Percentiles rank a stretch among this genome's conserved stretches.
These are phyloP conservation scores for Cystofilobasidium bisporidii DNA, from an alignment of 768 basidiomycete species.

Conservation along the genomic window DNA sequence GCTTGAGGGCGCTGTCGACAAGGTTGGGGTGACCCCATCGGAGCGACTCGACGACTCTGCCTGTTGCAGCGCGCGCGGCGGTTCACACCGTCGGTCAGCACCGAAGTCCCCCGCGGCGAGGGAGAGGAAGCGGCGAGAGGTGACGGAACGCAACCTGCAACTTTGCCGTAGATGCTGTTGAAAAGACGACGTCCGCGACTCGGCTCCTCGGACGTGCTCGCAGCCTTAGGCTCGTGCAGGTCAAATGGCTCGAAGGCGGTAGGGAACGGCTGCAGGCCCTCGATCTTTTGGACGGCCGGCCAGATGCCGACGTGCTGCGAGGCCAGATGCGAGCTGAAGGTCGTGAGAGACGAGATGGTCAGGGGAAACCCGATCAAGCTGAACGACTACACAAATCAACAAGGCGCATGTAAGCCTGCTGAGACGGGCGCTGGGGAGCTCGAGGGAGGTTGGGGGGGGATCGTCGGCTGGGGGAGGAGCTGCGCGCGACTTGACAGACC, in stretches of 20 bases:
- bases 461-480: neutral
- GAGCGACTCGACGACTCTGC: slow-evolving; percentile 13
- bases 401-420: neutral
- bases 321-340: slow-evolving; percentile 22
- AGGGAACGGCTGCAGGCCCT: slow-evolving; percentile 15
- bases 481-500: neutral
- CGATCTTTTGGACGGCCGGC: slow-evolving; percentile 5
- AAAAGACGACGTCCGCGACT: slow-evolving; percentile 11
- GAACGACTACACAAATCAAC: neutral
- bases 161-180: slow-evolving; percentile 25
- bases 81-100: too few species aligned
- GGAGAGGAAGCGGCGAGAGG: too few species aligned
- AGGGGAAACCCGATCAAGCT: slow-evolving; percentile 16
- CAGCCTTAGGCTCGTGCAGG: neutral
- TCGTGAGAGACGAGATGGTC: slow-evolving; percentile 16
- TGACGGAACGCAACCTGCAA: neutral
- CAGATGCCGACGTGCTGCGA: neutral
- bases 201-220: neutral
- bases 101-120: too few species aligned
- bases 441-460: neutral
- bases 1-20: slow-evolving; percentile 19
- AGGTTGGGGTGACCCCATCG: slow-evolving; percentile 24
- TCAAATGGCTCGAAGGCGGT: slow-evolving; percentile 24
- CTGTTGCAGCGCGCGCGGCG: too few species aligned
- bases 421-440: neutral